Evolutionary conservation across 768 basidiomycete genomes (phyloP).

Genomic region (Rhizopogon salebrosus): DNA sequence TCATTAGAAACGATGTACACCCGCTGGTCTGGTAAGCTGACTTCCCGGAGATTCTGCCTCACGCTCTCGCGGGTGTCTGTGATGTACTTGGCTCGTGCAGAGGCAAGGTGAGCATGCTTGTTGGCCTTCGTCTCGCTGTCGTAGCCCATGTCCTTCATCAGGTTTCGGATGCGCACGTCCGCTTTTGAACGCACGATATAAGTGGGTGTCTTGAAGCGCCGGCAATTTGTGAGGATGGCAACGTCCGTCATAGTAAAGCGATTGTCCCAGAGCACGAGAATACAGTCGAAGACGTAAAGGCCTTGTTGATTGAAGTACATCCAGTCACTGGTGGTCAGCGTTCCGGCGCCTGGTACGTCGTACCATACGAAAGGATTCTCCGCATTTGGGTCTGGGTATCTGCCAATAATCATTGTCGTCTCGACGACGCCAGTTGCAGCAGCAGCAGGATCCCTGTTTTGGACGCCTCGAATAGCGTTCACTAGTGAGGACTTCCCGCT

Average conservation of each 20-base stretch:
- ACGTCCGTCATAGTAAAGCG: slow-evolving; percentile 22
- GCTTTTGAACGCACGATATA: slow-evolving; percentile 24
- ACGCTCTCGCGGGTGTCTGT: slow-evolving; percentile 14
- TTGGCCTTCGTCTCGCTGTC: not conserved
- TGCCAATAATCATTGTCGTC: slow-evolving; percentile 13
- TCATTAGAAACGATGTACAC: slow-evolving; percentile 23
- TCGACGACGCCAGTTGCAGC: slow-evolving; percentile 19
- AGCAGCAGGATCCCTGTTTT: slow-evolving; percentile 11
- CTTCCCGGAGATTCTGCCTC: slow-evolving; percentile 13
- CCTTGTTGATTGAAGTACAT: slow-evolving; percentile 23
- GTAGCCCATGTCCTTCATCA: slow-evolving; percentile 1
- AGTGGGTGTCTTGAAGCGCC: slow-evolving; percentile 18
- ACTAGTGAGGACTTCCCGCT: slow-evolving; percentile 35
- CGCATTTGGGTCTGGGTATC: slow-evolving; percentile 18
- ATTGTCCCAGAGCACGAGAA: slow-evolving; percentile 19
- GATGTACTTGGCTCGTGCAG: slow-evolving; percentile 10
- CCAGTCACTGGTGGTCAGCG: slow-evolving; percentile 16
- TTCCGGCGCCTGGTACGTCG: slow-evolving; percentile 25
- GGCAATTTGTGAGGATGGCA: slow-evolving; percentile 19
- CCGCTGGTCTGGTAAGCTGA: slow-evolving; percentile 18
- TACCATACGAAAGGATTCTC: slow-evolving; percentile 18
- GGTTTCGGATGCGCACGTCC: slow-evolving; percentile 5
- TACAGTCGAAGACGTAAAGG: slow-evolving; percentile 23
- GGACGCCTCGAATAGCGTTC: slow-evolving; percentile 30
- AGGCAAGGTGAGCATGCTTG: not conserved